Evolutionary conservation across 768 basidiomycete species (phyloP), one percentile per base, ranked within the genome.

Genomic region (Rhodosporidiobolus sp.): DNA sequence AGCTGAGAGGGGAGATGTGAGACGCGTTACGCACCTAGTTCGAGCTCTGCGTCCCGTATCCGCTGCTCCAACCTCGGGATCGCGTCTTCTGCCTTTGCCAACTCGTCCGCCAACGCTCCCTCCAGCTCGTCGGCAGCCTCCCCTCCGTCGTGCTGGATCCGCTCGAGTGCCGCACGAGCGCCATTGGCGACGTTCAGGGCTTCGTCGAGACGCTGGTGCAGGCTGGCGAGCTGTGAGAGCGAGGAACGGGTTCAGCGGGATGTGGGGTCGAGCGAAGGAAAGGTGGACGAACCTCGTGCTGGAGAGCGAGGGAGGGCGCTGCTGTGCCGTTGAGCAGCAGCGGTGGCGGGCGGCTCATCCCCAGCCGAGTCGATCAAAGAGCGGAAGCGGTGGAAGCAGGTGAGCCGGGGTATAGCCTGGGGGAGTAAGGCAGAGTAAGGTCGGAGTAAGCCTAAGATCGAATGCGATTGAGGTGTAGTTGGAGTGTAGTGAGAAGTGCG

Each of bases 31-130:
- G 7, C 88, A 80, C 32, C 84, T 81, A 80, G 16, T 74, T 58
- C 45, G n/a, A 43, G 32, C 46, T 72, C 59, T 19, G 84, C 69
- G 46, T 79, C 81, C 30, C 87, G 86, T 46, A 91, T 86, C 78
- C 84, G 86, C 64, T 77, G 79, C 46, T 83, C 85, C 43, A 97
- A 86, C 24, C 84, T 80, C 38, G 85, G 85, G 38, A 49, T 24
- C 22, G n/a, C 61, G 17, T 4, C 32, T 9, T 43, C 48, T 49
- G 62, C 50, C 26, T 50, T 9, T 22, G n/a, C 34, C 22, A 63
- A 49, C 49, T 35, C 50, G 49, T n/a, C 26, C 60, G 20, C 16
- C n/a, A 65, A 6, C 52, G 63, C 34, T 3, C 17, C 30, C 58
- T 34, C 53, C 50, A 65, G 56, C 63, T 17, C 28, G 30, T 9